Percentiles rank a stretch among this genome's conserved stretches.
phyloP scores from a whole-genome alignment of 441 rosid species.

The Corymbia citriodora region DNA sequence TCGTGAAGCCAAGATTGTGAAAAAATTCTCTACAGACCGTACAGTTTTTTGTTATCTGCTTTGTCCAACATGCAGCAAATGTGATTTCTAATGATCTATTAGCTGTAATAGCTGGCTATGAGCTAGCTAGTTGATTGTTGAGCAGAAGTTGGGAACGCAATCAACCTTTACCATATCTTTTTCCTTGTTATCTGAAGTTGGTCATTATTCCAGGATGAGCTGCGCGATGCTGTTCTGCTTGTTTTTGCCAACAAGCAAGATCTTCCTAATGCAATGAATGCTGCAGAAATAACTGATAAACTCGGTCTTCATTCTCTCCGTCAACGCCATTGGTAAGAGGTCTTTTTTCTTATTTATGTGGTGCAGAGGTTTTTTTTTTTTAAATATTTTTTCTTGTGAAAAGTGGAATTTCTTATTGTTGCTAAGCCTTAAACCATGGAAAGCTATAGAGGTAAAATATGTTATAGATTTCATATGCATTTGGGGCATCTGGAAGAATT shows the following conservation, averaged over 20 bases:
- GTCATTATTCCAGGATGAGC: slow-evolving; percentile 6
- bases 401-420: not conserved
- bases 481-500: not conserved
- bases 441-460: not conserved
- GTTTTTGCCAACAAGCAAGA: slow-evolving; percentile 26
- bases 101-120: not conserved
- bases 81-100: not conserved
- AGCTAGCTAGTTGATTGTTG: not conserved
- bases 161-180: not conserved
- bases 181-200: not conserved
- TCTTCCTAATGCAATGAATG: slow-evolving; percentile 23
- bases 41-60: not conserved
- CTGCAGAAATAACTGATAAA: slow-evolving; percentile 20
- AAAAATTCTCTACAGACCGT: not conserved
- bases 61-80: not conserved
- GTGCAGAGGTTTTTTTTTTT: not conserved
- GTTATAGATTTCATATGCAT: not conserved
- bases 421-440: not conserved
- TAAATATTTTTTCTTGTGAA: not conserved
- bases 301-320: slow-evolving; percentile 19
- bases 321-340: slow-evolving; percentile 15
- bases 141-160: not conserved
- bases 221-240: slow-evolving; percentile 17
- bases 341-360: not conserved
- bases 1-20: not conserved